These are phyloP conservation scores for Pyrenopolyporus hunteri DNA, from an alignment of 495 filamentous ascomycete species.

Conservation along the genomic window DNA sequence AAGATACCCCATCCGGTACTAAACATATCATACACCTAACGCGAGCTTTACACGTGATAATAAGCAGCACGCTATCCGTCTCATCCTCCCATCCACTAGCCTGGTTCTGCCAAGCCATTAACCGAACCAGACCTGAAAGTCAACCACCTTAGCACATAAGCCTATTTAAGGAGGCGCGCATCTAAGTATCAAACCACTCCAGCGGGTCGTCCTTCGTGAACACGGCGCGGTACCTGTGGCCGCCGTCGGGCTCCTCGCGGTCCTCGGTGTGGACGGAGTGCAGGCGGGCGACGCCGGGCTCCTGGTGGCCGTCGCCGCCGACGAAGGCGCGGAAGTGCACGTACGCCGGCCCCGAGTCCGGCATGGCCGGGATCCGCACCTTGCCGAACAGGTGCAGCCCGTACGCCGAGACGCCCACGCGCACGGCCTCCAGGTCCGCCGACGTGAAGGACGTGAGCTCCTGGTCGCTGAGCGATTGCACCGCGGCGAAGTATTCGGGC, in stretches of 20 bases:
- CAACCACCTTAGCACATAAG: no score
- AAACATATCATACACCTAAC: background rate
- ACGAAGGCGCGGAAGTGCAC: slow-evolving; percentile 60
- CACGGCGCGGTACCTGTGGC: slow-evolving; percentile 57
- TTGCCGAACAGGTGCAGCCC: slow-evolving; percentile 65
- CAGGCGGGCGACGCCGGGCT: slow-evolving; percentile 52
- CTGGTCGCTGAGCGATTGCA: slow-evolving; percentile 51
- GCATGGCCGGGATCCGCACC: slow-evolving; percentile 54
- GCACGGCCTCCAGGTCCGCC: slow-evolving; percentile 55
- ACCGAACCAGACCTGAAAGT: background rate
- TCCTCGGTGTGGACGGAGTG: slow-evolving; percentile 62
- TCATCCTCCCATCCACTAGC: no score
- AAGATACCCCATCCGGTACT: slow-evolving; percentile 31
- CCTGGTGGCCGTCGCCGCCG: slow-evolving; percentile 50
- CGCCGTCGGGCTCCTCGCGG: slow-evolving; percentile 51
- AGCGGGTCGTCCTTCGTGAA: slow-evolving; percentile 58
- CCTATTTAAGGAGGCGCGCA: no score
- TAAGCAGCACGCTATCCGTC: no score
- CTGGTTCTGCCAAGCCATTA: background rate
- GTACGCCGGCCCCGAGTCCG: slow-evolving; percentile 50
- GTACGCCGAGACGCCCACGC: slow-evolving; percentile 59
- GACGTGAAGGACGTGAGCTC: slow-evolving; percentile 55
- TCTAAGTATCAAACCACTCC: slow-evolving; percentile 63
- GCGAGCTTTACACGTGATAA: background rate
- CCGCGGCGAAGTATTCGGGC: slow-evolving; percentile 57